phyloP scores from a whole-genome alignment of 208 protist species.

The Trypanosomatidae sp. region DNA sequence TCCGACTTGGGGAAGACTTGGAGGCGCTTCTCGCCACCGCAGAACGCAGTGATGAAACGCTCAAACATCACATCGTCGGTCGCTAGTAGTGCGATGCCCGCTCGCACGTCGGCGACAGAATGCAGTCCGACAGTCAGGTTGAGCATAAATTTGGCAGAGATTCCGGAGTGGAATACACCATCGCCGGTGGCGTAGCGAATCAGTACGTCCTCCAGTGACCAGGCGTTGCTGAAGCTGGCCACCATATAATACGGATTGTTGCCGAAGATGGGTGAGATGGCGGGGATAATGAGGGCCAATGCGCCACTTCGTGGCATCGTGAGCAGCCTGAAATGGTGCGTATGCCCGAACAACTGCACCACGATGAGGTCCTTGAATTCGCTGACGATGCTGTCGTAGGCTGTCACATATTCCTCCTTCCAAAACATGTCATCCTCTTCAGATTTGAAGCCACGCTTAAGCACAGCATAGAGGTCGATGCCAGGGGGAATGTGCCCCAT shows the following conservation, averaged over 20 bases:
- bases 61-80: conserved; percentile 41
- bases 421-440: conserved; percentile 58
- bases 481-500: conserved; percentile 79
- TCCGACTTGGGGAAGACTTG: conserved; percentile 31
- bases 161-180: conserved; percentile 37
- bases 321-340: conserved; percentile 60
- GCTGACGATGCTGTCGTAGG: conserved; percentile 52
- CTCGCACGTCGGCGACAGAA: conserved; percentile 19
- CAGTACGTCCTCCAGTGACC: conserved; percentile 34
- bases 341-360: conserved; percentile 77
- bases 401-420: conserved; percentile 51
- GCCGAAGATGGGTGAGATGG: conserved; percentile 60
- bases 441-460: conserved; percentile 24
- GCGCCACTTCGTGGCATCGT: conserved; percentile 18
- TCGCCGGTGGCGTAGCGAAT: conserved; percentile 48
- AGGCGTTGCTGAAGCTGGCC: conserved; percentile 38
- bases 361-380: conserved; percentile 41
- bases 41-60: conserved; percentile 42
- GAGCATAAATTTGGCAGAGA: conserved; percentile 32
- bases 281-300: conserved; percentile 52
- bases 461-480: conserved; percentile 18
- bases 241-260: conserved; percentile 77
- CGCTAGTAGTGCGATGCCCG: conserved; percentile 17
- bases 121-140: conserved; percentile 26
- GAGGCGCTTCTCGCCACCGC: conserved; percentile 32